Base-by-base conservation (phyloP, 2,329 filamentous ascomycete genomes). In the Aschersonia sp. region DNA sequence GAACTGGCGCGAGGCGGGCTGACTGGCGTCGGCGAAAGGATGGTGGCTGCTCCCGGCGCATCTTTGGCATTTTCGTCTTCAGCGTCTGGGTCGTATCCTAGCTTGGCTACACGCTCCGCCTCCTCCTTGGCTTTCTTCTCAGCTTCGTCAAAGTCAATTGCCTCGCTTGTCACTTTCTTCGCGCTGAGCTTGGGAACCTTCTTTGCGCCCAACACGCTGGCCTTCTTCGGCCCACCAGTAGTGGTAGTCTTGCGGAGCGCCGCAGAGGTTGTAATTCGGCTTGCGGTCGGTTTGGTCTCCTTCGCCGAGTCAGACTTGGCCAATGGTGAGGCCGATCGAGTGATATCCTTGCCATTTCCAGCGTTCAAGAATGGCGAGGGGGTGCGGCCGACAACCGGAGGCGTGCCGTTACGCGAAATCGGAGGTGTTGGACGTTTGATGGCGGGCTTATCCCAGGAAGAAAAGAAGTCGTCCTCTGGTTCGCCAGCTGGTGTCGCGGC, bases 41-140 rank as follows among this genome's bases (percentile, higher is more conserved):
- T 81, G 46, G 75, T 75, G 12, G 77, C 72, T 50, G 77, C 73
- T 48, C 77, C 71, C 10, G 71, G 54, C 51, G 78, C 71, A 39
- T 68, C 56, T 35, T 63, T 63, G 51, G 68, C 65, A 53, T 63
- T 72, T 44, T 64, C 75, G 55, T 76, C 76, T 65, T 94, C 90
- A 22, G 87, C 89, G 53, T 96, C 85, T 1, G 89, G 87, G 58
- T 98, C 88, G 60, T 98, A 98, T 40, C 92, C 92, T 29, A 98
- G 72, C 68, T 94, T 95, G 63, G 84, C 88, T 61, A 96, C 92
- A 55, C 92, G 83, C 65, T 97, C 92, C 3, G 89, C 92, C 66
- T 98, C 92, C 66, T 97, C 92, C 65, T 90, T 94, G 42, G 92
- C 92, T 68, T 94, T 95, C 66, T 86, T 87, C 72, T 98, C 92